Evolutionary conservation across 176 grass and related monocot genomes (phyloP).

Genomic region (Alloteropsis semialata): DNA sequence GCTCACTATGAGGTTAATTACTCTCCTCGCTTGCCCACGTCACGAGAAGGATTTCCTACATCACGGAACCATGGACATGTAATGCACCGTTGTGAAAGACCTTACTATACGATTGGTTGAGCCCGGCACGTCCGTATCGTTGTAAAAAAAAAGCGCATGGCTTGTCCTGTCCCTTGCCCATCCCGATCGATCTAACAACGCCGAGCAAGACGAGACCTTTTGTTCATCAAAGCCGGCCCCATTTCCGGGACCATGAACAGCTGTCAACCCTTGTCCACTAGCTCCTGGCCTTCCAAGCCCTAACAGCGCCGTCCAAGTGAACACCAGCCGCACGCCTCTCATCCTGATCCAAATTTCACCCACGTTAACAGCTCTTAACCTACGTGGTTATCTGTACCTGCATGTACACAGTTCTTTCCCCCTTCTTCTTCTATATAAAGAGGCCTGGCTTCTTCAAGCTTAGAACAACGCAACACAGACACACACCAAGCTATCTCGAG

Average conservation of each 20-base stretch:
- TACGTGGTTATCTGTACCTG: background rate
- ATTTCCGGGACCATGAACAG: conserved; percentile 27
- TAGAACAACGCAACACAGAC: background rate
- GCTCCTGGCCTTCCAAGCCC: background rate
- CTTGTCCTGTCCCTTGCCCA: background rate
- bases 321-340: conserved; percentile 10
- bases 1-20: no score
- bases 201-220: conserved; percentile 2
- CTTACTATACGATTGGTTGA: background rate
- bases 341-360: conserved; percentile 16
- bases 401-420: background rate
- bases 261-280: conserved; percentile 27
- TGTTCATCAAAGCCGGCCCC: conserved; percentile 18
- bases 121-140: background rate
- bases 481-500: background rate
- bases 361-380: background rate
- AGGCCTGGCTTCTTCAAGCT: background rate
- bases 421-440: conserved; percentile 24
- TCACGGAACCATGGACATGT: background rate
- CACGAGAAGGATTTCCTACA: no score
- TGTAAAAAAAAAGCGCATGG: background rate
- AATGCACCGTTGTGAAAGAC: background rate
- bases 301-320: conserved; percentile 19
- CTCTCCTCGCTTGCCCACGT: no score
- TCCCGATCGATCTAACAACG: conserved; percentile 30